Conservation (phyloP, 495 filamentous ascomycete species). For the Xylaria curta region DNA sequence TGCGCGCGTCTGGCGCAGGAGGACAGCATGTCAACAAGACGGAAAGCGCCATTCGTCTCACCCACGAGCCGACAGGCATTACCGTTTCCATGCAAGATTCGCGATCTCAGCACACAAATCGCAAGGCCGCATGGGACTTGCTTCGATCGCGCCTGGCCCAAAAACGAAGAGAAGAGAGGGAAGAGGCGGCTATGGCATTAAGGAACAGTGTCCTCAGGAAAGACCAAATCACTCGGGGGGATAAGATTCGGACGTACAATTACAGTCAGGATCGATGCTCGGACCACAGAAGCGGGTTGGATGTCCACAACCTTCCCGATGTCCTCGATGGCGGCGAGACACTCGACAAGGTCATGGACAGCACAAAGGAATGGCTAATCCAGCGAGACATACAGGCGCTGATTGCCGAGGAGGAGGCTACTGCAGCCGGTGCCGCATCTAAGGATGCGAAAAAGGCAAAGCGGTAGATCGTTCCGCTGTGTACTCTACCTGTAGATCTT, state of each 20-base stretch:
- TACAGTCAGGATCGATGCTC: slow-evolving; percentile 92
- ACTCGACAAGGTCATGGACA: slow-evolving; percentile 80
- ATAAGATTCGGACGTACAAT: slow-evolving; percentile 97
- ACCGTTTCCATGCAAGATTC: slow-evolving; percentile 91
- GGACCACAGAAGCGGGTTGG: slow-evolving; percentile 87
- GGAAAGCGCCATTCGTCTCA: slow-evolving; percentile 91
- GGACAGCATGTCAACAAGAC: slow-evolving; percentile 99
- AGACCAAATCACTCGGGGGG: slow-evolving; percentile 82
- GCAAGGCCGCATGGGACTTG: slow-evolving; percentile 83
- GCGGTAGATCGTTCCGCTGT: slow-evolving; percentile 35
- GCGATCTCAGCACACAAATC: slow-evolving; percentile 87
- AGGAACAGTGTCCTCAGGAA: slow-evolving; percentile 77
- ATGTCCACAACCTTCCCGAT: slow-evolving; percentile 80
- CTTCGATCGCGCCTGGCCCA: slow-evolving; percentile 85
- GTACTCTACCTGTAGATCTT: slow-evolving; percentile 7
- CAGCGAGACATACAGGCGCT: slow-evolving; percentile 78
- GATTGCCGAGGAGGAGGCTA: slow-evolving; percentile 56
- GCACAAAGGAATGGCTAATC: slow-evolving; percentile 78
- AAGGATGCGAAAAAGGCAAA: slow-evolving; percentile 39
- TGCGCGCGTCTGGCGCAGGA: slow-evolving; percentile 90
- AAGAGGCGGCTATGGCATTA: slow-evolving; percentile 77
- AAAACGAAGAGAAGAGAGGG: slow-evolving; percentile 77
- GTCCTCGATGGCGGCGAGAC: slow-evolving; percentile 75
- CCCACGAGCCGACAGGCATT: slow-evolving; percentile 86
- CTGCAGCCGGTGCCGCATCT: slow-evolving; percentile 28